A percentile compares a stretch with the other conserved stretches of the same genome.
phyloP scores from a whole-genome alignment of 345 rosid species.

The Nasturtium officinale region DNA sequence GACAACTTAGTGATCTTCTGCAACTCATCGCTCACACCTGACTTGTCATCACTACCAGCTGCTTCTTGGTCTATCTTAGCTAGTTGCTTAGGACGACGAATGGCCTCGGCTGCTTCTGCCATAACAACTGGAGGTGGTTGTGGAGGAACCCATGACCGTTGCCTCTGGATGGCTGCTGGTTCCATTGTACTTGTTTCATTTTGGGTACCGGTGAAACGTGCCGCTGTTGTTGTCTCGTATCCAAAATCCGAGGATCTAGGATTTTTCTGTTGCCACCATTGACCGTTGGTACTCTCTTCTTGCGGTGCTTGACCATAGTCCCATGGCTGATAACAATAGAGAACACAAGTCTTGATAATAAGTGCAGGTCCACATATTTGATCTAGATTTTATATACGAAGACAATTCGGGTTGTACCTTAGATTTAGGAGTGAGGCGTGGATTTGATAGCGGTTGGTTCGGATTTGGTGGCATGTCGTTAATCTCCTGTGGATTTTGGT shows the following conservation, averaged over 20 bases:
- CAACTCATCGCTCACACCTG: slow-evolving; percentile 58
- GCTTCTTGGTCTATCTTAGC: slow-evolving; percentile 59
- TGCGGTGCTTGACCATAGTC: slow-evolving; percentile 56
- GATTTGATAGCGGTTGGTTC: slow-evolving; percentile 69
- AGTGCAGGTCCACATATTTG: slow-evolving; percentile 7
- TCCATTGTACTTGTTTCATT: slow-evolving; percentile 46
- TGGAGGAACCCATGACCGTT: slow-evolving; percentile 90
- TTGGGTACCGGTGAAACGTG: slow-evolving; percentile 41
- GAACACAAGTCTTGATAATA: not conserved
- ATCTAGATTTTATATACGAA: not conserved
- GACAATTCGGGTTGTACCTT: slow-evolving; percentile 55
- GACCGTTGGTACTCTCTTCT: slow-evolving; percentile 48
- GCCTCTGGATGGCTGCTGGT: slow-evolving; percentile 46
- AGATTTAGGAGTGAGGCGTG: slow-evolving; percentile 71
- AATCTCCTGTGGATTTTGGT: slow-evolving; percentile 61
- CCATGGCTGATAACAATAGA: slow-evolving; percentile 69
- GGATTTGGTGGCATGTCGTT: slow-evolving; percentile 92
- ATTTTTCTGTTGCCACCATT: slow-evolving; percentile 84
- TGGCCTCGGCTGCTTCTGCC: slow-evolving; percentile 96
- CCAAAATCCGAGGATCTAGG: slow-evolving; percentile 63
- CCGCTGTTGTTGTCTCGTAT: slow-evolving; percentile 55
- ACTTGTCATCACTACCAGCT: slow-evolving; percentile 46
- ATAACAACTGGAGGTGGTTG: slow-evolving; percentile 92
- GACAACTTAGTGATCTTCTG: slow-evolving; percentile 75
- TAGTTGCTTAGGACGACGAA: slow-evolving; percentile 69